Percentiles rank a stretch among this genome's conserved stretches.
These are phyloP conservation scores for Tolypocladium ovalisporum DNA, from an alignment of 2,329 filamentous ascomycete genomes.

Conservation along the genomic window DNA sequence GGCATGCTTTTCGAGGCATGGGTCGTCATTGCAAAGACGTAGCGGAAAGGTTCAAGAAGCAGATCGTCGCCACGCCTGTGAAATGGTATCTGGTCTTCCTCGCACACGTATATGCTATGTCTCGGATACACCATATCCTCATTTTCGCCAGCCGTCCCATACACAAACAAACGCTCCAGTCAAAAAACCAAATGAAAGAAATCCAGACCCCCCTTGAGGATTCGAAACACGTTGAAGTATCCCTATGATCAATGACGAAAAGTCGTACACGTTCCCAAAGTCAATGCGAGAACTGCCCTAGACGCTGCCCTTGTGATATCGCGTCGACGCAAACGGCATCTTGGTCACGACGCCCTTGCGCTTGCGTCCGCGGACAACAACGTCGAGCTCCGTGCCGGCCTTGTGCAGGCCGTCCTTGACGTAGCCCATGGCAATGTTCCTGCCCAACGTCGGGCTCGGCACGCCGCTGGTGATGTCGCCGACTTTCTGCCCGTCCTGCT, in stretches of 20 bases:
- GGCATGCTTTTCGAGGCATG: background rate
- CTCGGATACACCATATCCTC: background rate
- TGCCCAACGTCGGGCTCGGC: slow-evolving; percentile 73
- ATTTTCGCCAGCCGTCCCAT: background rate
- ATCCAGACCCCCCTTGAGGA: background rate
- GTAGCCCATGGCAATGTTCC: slow-evolving; percentile 96
- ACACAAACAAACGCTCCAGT: background rate
- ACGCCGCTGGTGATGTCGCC: slow-evolving; percentile 82
- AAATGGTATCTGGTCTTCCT: background rate
- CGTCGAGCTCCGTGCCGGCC: slow-evolving; percentile 67
- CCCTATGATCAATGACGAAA: slow-evolving; percentile 9
- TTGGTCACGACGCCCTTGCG: slow-evolving; percentile 67
- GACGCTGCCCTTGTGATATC: slow-evolving; percentile 45
- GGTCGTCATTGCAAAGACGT: background rate
- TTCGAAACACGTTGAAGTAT: slow-evolving; percentile 10
- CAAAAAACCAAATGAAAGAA: background rate
- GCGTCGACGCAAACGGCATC: slow-evolving; percentile 79
- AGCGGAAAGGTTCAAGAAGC: background rate
- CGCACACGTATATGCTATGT: background rate
- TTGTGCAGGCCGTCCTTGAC: slow-evolving; percentile 74
- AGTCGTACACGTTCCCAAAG: background rate
- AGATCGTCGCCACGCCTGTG: too few species aligned
- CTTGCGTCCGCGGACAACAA: slow-evolving; percentile 66
- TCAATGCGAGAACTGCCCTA: background rate
- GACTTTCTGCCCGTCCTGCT: slow-evolving; percentile 54